Base-by-base conservation (phyloP, 2,329 filamentous ascomycete species). In the Cercospora janseana region DNA sequence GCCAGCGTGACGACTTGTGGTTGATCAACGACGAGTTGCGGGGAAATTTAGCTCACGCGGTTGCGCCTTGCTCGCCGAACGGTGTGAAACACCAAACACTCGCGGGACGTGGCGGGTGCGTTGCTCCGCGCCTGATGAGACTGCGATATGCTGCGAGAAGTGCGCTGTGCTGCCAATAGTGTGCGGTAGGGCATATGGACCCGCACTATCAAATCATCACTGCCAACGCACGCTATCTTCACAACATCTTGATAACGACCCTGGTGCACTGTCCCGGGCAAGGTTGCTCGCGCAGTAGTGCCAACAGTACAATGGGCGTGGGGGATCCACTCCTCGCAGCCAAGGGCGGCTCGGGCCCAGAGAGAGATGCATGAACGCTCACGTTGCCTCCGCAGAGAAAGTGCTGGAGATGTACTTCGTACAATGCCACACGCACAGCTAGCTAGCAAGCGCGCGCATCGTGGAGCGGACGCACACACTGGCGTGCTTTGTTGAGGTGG, bases 1-100 rank as follows among this genome's bases (percentile, higher is more conserved):
- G 46, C 46, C 46, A 31, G 41, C 28, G 46, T 32, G 34, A 24
- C 23, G 42, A 28, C 27, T 32, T 43, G 24, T 24, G 34, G 46
- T 49, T 48, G 41, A 35, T 47, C 55, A 31, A 47, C 50, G 43
- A 42, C 23, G n/a, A n/a, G n/a, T n/a, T 29, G 38, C 45, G 41
- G 28, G 16, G 42, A n/a, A n/a, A n/a, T n/a, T n/a, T 31, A 51
- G 29, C 23, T 31, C 27, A 46, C 29, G 52, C 37, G 24, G 49
- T 55, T 54, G 55, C 50, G 52, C 48, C 35, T 45, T 46, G 34
- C 16, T 35, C 32, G 28, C 4, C 28, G 28, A n/a, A n/a, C n/a
- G n/a, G n/a, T n/a, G n/a, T n/a, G n/a, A n/a, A n/a, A n/a, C n/a
- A n/a, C n/a, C n/a, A n/a, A n/a, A n/a, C n/a, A n/a, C n/a, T n/a